These are phyloP conservation scores for Fragilaria radians DNA, from an alignment of 108 stramenopile species.

Conservation along the genomic window DNA sequence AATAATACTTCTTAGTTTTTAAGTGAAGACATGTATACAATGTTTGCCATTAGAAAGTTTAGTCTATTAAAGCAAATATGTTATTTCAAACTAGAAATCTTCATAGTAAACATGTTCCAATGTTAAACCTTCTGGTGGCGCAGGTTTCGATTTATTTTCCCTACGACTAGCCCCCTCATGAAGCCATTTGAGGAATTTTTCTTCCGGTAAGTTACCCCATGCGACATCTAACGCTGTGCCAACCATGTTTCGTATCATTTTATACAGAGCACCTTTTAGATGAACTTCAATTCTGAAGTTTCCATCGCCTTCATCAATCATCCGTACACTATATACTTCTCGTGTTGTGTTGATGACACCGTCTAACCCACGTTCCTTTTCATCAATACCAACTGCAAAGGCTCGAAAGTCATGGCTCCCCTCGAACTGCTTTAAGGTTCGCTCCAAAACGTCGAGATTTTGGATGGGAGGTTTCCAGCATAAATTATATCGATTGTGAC, in stretches of 20 bases:
- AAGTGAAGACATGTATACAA: no score
- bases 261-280: conserved; percentile 77
- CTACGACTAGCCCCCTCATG: conserved; percentile 19
- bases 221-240: conserved; percentile 67
- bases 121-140: conserved; percentile 77
- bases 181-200: conserved; percentile 38
- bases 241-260: conserved; percentile 84
- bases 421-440: conserved; percentile 46
- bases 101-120: conserved; percentile 56
- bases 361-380: conserved; percentile 33
- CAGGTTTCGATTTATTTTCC: conserved; percentile 73
- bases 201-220: conserved; percentile 31
- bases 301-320: conserved; percentile 38
- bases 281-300: conserved; percentile 62
- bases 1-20: no score
- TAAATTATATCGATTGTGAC: conserved; percentile 58
- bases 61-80: no score
- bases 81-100: neutral
- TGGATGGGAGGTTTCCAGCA: conserved; percentile 18
- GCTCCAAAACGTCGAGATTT: conserved; percentile 27
- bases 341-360: conserved; percentile 39
- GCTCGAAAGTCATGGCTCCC: conserved; percentile 75
- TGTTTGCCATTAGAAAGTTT: no score
- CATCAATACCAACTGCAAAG: conserved; percentile 72
- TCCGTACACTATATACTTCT: conserved; percentile 48